Evolutionary conservation across 2,329 filamentous ascomycete species (phyloP).

Genomic region (Alternaria triticina): DNA sequence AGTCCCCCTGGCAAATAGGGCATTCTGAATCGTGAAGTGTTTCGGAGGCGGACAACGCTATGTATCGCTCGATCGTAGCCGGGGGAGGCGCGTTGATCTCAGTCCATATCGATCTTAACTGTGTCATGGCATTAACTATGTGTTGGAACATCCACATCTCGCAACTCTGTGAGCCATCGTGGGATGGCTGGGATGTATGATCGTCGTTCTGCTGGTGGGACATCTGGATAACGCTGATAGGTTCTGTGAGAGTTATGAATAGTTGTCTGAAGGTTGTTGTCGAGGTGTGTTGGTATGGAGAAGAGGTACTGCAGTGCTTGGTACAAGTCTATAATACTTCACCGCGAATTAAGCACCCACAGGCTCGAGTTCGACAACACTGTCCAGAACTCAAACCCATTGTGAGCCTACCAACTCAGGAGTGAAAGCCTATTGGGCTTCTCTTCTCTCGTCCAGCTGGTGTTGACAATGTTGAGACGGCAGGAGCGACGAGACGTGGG

Average conservation of each 20-base stretch:
- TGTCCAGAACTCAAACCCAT: neutral
- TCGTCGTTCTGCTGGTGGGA: neutral
- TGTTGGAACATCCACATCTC: neutral
- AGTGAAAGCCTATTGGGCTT: neutral
- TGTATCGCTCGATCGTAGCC: neutral
- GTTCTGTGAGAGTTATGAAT: neutral
- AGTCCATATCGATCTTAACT: neutral
- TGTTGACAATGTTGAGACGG: neutral
- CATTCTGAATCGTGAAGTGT: neutral
- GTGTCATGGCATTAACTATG: neutral
- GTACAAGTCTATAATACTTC: neutral
- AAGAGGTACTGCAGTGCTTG: neutral
- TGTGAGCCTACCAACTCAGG: neutral
- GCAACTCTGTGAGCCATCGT: neutral
- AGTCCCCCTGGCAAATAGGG: neutral
- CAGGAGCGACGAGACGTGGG: neutral
- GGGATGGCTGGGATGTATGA: neutral
- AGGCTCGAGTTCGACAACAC: neutral
- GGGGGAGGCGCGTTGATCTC: neutral
- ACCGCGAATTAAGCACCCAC: neutral
- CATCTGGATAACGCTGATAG: neutral
- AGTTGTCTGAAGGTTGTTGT: neutral
- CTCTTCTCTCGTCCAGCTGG: neutral
- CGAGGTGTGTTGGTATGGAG: neutral
- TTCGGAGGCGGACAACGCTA: neutral